A percentile compares a stretch with the other conserved stretches of the same genome.
These are phyloP conservation scores for Suillus lakei DNA, from an alignment of 768 basidiomycete genomes.

Conservation along the genomic window DNA sequence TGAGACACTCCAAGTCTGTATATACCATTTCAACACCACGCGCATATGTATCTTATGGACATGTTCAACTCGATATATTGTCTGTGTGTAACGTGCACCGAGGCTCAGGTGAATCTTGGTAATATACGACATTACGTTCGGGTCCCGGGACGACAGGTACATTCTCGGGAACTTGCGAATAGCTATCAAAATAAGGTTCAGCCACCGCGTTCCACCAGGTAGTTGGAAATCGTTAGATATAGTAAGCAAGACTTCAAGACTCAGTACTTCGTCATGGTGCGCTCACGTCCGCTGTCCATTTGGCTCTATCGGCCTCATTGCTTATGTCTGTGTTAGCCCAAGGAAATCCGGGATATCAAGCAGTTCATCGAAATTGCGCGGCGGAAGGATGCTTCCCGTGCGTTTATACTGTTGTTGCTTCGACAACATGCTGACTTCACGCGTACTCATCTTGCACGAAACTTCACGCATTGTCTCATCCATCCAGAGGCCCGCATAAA, in stretches of 20 bases:
- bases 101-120: constrained; percentile 3
- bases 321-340: constrained; percentile 61
- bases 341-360: constrained; percentile 99
- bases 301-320: constrained; percentile 6
- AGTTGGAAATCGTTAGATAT: constrained; percentile 2
- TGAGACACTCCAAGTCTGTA: not conserved
- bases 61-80: not conserved
- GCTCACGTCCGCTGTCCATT: not conserved
- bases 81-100: not conserved
- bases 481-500: constrained; percentile 93
- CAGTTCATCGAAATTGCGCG: constrained; percentile 96
- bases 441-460: constrained; percentile 6
- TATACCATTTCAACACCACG: constrained; percentile 1
- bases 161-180: constrained; percentile 28
- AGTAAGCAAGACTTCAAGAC: constrained; percentile 16
- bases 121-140: not conserved
- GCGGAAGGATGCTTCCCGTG: constrained; percentile 96
- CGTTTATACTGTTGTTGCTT: constrained; percentile 41
- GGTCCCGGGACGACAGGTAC: not conserved
- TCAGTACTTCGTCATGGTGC: constrained; percentile 32
- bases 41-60: constrained; percentile 1
- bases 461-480: not conserved
- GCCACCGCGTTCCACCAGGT: constrained; percentile 23
- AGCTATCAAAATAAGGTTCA: constrained; percentile 39
- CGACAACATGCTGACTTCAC: not conserved